These are phyloP conservation scores for Inosperma sp. DNA, from an alignment of 768 basidiomycete species.

Conservation along the genomic window DNA sequence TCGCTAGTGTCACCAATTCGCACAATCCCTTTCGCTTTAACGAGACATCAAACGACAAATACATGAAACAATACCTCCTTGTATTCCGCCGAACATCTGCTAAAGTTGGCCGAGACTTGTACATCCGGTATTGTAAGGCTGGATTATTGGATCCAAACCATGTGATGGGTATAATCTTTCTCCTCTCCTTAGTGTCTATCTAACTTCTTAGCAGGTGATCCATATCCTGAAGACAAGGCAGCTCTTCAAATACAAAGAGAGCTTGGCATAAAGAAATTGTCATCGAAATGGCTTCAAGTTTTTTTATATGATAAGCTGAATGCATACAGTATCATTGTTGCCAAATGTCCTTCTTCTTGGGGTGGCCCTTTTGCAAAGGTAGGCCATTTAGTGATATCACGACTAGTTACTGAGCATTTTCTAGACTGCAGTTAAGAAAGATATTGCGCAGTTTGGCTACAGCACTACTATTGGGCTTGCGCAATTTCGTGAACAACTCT, in stretches of 20 bases:
- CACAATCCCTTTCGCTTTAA: conserved; percentile 8
- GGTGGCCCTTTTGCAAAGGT: not conserved
- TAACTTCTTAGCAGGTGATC: not conserved
- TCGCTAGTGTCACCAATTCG: conserved; percentile 1
- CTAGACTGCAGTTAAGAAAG: conserved; percentile 2
- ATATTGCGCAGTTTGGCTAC: conserved; percentile 3
- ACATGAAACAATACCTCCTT: conserved; percentile 4
- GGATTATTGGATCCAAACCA: conserved; percentile 10
- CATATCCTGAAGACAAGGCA: not conserved
- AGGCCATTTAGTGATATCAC: not conserved
- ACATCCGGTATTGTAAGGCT: not conserved
- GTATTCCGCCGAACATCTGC: conserved; percentile 5
- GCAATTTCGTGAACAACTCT: conserved; percentile 6
- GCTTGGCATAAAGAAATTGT: not conserved
- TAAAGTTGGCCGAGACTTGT: not conserved
- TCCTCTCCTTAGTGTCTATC: not conserved
- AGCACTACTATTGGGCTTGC: conserved; percentile 8
- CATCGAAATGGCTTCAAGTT: not conserved
- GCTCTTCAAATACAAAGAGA: not conserved
- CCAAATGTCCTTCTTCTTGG: conserved; percentile 2
- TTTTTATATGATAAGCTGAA: not conserved
- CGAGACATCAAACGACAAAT: conserved; percentile 4
- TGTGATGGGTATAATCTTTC: not conserved
- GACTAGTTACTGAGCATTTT: not conserved
- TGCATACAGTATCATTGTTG: conserved; percentile 7